A percentile compares a stretch with the other conserved stretches of the same genome.
These are phyloP conservation scores for Pouteria glomerata DNA, from an alignment of 148 eudicot genomes.

Conservation along the genomic window DNA sequence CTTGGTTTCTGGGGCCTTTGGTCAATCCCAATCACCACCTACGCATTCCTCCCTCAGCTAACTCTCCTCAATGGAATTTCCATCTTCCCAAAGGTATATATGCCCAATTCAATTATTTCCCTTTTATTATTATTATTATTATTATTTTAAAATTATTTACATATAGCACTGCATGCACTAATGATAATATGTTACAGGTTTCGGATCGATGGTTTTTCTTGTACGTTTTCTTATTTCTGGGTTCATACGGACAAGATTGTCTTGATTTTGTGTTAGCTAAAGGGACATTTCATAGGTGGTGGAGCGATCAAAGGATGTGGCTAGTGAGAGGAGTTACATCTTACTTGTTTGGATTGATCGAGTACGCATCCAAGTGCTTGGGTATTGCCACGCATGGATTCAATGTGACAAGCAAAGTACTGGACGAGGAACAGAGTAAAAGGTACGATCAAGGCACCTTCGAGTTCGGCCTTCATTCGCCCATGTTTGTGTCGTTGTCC, in stretches of 20 bases:
- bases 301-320: slow-evolving; percentile 68
- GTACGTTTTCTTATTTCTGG: slow-evolving; percentile 39
- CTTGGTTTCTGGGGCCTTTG: slow-evolving; percentile 36
- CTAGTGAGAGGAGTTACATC: slow-evolving; percentile 48
- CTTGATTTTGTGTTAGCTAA: slow-evolving; percentile 28
- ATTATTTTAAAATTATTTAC: no score
- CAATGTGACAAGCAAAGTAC: no score
- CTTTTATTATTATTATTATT: no score
- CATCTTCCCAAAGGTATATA: slow-evolving; percentile 47
- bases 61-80: slow-evolving; percentile 48
- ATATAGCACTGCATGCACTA: background rate
- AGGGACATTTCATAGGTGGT: slow-evolving; percentile 44
- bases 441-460: slow-evolving; percentile 51
- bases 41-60: slow-evolving; percentile 60
- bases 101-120: background rate
- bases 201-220: slow-evolving; percentile 27
- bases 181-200: slow-evolving; percentile 17
- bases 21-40: slow-evolving; percentile 40
- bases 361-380: slow-evolving; percentile 31
- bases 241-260: slow-evolving; percentile 38
- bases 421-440: slow-evolving; percentile 34
- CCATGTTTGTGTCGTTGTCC: slow-evolving; percentile 49
- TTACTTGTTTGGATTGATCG: slow-evolving; percentile 38
- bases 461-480: slow-evolving; percentile 54
- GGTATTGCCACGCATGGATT: slow-evolving; percentile 34